Percentiles rank a stretch among this genome's conserved stretches.
These are phyloP conservation scores for Suhomyces faveliae DNA, from an alignment of 805 yeast species.

Conservation along the genomic window DNA sequence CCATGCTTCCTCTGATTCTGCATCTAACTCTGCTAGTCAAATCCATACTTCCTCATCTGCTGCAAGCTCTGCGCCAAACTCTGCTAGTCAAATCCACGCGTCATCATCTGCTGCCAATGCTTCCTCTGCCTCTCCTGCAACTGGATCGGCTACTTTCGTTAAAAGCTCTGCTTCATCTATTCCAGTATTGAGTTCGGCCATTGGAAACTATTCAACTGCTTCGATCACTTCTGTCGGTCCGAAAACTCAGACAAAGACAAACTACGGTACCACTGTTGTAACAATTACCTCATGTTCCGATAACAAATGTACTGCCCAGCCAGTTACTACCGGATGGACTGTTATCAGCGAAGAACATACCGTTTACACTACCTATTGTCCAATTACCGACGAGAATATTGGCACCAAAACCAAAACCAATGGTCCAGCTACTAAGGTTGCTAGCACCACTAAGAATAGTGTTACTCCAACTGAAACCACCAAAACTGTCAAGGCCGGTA, in stretches of 20 bases:
- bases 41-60: slow-evolving; percentile 9
- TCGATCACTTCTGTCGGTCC: slow-evolving; percentile 16
- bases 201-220: not conserved
- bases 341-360: slow-evolving; percentile 32
- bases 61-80: slow-evolving; percentile 4
- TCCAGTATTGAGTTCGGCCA: not conserved
- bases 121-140: slow-evolving; percentile 1
- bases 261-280: slow-evolving; percentile 24
- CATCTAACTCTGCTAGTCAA: slow-evolving; percentile 20
- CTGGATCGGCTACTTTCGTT: not conserved
- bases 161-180: not conserved
- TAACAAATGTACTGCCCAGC: slow-evolving; percentile 23
- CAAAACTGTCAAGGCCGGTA: not conserved
- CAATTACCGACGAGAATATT: slow-evolving; percentile 16
- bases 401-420: slow-evolving; percentile 3
- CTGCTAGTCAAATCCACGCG: slow-evolving; percentile 4
- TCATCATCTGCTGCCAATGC: slow-evolving; percentile 6
- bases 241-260: slow-evolving; percentile 19
- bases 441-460: not conserved
- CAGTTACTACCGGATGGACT: slow-evolving; percentile 36
- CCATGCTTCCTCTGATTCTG: slow-evolving; percentile 6
- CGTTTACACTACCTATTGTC: slow-evolving; percentile 36
- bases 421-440: not conserved
- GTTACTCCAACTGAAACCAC: not conserved
- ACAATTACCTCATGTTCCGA: slow-evolving; percentile 37